Percentiles rank a stretch among this genome's conserved stretches.
Evolutionary conservation across 306 rosid genomes (phyloP).

Genomic region (Cucurbita moschata): DNA sequence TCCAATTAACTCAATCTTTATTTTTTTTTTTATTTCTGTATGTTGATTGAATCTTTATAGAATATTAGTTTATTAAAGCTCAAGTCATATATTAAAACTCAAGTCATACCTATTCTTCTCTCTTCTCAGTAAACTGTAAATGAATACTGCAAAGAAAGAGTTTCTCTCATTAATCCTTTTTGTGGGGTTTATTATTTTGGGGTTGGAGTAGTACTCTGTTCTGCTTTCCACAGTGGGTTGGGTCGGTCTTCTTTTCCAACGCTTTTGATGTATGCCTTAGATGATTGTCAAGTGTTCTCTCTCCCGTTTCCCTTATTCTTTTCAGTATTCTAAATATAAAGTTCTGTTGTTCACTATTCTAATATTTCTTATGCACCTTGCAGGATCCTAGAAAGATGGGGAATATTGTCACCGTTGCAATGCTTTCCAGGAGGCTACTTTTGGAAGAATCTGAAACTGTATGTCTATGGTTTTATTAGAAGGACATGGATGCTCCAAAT

Average conservation of each 20-base stretch:
- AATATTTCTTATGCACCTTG: conserved; percentile 11
- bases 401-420: conserved; percentile 71
- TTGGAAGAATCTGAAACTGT: conserved; percentile 81
- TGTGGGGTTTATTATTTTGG: background rate
- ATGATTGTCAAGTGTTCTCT: background rate
- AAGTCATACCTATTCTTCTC: background rate
- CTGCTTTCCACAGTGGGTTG: background rate
- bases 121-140: background rate
- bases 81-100: background rate
- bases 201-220: background rate
- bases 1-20: background rate
- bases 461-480: conserved; percentile 11
- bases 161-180: background rate
- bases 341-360: background rate
- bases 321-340: background rate
- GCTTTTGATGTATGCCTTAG: background rate
- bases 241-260: background rate
- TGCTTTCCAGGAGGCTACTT: conserved; percentile 88
- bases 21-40: background rate
- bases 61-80: background rate
- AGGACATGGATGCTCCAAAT: background rate
- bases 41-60: background rate
- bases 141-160: background rate
- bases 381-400: conserved; percentile 67
- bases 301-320: background rate